Evolutionary conservation across 2,329 filamentous ascomycete genomes (phyloP), one percentile per base, ranked within the genome.

Genomic region (Fusarium sp.): DNA sequence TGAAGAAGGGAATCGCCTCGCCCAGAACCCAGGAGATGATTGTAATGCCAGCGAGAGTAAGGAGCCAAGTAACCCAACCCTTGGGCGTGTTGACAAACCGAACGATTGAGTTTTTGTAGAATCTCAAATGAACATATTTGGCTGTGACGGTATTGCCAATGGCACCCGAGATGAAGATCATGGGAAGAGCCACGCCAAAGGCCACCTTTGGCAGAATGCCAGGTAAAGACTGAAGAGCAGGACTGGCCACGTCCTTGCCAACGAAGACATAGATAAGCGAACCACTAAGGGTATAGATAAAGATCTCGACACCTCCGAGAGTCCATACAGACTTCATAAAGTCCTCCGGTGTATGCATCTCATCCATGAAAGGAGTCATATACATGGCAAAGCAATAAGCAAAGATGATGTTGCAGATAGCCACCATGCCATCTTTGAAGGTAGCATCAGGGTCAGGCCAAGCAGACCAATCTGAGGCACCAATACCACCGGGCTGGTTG

Each of bases 1-100:
- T 88, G 81, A 94, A 94, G 77, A 91, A 90, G 2, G 92, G 92
- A 48, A 94, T 91, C 1, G 90, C 88, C 73, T 92, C 88, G 86
- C 90, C 89, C 10, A 91, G 59, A 15, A 91, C 58, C 60, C 72
- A 76, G 1, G 74, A 48, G 14, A 76, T 48, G 10, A 72, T 48
- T 82, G 91, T 93, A 27, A 91, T 79, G 38, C 78, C 72, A 1
- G 85, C 79, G 29, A 89, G 86, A 15, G 93, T 87, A 4, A 72
- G 82, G 4, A 90, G 77, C 92, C 92, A 93, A 5, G 81, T 81
- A 35, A 79, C 63, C 82, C 83, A 84, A 10, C 82, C 76, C 19
- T 73, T 73, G 2, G 60, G 55, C 2, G 76, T 72, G 19, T 78
- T 77, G 46, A 76, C 61, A 7, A 71, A 78, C 12, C 69, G 65